A percentile compares a stretch with the other conserved stretches of the same genome.
Evolutionary conservation across 1,284 basidiomycete species (phyloP).

Genomic region (Fomitopsis schrenkii): DNA sequence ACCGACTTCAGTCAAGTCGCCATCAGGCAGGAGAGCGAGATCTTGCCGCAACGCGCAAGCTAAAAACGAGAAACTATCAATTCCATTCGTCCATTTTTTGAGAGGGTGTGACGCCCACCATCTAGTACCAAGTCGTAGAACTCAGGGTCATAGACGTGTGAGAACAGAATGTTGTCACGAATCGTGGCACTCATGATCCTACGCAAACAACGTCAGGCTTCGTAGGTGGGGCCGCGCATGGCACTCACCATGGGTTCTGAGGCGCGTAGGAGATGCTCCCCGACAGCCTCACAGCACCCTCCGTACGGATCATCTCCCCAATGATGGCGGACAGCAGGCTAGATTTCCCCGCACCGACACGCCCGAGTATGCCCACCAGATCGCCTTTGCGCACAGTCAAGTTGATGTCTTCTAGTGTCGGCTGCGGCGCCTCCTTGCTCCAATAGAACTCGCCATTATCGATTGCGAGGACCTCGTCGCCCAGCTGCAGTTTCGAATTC

Average conservation of each 20-base stretch:
- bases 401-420: slow-evolving; percentile 77
- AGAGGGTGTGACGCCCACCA: slow-evolving; percentile 34
- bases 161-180: slow-evolving; percentile 89
- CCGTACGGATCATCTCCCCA: slow-evolving; percentile 82
- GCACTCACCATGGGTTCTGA: slow-evolving; percentile 79
- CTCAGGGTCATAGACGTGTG: slow-evolving; percentile 78
- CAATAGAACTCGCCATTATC: slow-evolving; percentile 77
- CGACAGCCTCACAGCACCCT: slow-evolving; percentile 68
- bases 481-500: slow-evolving; percentile 41
- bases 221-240: neutral
- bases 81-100: neutral
- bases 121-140: slow-evolving; percentile 77
- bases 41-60: slow-evolving; percentile 88
- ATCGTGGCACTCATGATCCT: slow-evolving; percentile 84
- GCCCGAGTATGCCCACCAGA: slow-evolving; percentile 81
- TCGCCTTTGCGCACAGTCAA: slow-evolving; percentile 82
- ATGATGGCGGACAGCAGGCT: slow-evolving; percentile 75
- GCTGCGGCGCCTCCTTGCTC: slow-evolving; percentile 51
- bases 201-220: slow-evolving; percentile 2
- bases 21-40: slow-evolving; percentile 67
- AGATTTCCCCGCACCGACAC: slow-evolving; percentile 92
- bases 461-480: slow-evolving; percentile 72
- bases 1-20: slow-evolving; percentile 76
- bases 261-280: slow-evolving; percentile 87
- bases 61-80: slow-evolving; percentile 15